Conservation (phyloP, 2,329 filamentous ascomycete species). For the Aspergillus sp. region DNA sequence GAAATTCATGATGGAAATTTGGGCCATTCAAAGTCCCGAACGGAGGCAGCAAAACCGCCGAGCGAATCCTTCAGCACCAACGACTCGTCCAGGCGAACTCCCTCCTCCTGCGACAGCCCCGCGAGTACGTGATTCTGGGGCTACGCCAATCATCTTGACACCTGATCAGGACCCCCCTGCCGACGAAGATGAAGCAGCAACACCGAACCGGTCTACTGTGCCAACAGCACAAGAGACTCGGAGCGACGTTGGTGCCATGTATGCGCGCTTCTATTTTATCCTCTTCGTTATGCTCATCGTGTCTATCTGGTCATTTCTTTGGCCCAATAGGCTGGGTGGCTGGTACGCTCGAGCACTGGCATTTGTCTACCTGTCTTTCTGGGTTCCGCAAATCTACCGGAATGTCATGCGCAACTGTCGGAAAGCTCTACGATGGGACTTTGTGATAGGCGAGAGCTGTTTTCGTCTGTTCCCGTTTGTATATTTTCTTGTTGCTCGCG, state of each 20-base stretch:
- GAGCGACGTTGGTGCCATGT: conserved; percentile 61
- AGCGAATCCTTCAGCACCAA: conserved; percentile 29
- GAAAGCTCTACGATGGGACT: conserved; percentile 88
- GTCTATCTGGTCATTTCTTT: conserved; percentile 62
- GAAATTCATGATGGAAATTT: conserved; percentile 70
- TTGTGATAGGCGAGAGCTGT: conserved; percentile 80
- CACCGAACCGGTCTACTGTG: conserved; percentile 37
- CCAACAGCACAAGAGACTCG: conserved; percentile 41
- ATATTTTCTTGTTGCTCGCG: conserved; percentile 79
- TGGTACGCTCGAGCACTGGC: conserved; percentile 66
- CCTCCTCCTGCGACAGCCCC: conserved; percentile 58
- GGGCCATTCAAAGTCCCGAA: conserved; percentile 61
- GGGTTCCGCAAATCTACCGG: conserved; percentile 88
- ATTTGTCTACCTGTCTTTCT: conserved; percentile 83
- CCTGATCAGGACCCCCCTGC: conserved; percentile 60
- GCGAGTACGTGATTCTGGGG: conserved; percentile 50
- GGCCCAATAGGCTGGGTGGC: conserved; percentile 57
- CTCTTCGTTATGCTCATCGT: conserved; percentile 63
- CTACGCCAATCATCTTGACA: conserved; percentile 62
- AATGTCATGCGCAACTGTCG: conserved; percentile 91
- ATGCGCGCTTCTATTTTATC: conserved; percentile 65
- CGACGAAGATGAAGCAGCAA: conserved; percentile 41
- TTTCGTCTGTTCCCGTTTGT: conserved; percentile 78
- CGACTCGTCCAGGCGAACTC: conserved; percentile 43
- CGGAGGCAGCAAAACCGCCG: conserved; percentile 41